Conservation (phyloP, 1,139 yeast species). For the Saccharomyces hybrid region DNA sequence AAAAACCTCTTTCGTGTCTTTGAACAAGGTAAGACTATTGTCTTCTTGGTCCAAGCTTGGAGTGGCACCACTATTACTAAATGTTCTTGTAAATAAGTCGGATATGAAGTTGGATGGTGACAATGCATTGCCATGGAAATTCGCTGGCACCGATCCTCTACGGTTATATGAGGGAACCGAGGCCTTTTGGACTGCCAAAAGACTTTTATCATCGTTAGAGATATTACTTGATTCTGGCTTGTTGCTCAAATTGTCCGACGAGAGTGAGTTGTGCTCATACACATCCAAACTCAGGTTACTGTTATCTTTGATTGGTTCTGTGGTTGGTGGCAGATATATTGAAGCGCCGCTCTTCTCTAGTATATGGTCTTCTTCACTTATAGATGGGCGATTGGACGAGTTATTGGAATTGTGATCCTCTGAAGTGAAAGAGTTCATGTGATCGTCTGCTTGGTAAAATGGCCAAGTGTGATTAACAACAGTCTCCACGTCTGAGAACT, state of each 20-base stretch:
- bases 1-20: background rate
- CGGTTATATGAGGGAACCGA: background rate
- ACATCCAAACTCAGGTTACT: constrained; percentile 3
- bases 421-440: background rate
- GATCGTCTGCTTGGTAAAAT: constrained; percentile 45
- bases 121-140: background rate
- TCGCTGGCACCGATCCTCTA: background rate
- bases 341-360: constrained; percentile 20
- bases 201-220: background rate
- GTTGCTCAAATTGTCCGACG: background rate
- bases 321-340: constrained; percentile 14
- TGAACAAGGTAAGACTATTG: background rate
- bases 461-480: constrained; percentile 84
- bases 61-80: background rate
- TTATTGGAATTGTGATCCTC: background rate
- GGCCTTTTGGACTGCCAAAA: background rate
- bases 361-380: constrained; percentile 13
- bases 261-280: constrained; percentile 9
- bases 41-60: constrained; percentile 2
- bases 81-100: background rate
- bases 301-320: constrained; percentile 3
- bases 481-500: constrained; percentile 52
- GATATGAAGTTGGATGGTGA: background rate
- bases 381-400: constrained; percentile 13
- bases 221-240: background rate